Base-by-base conservation (phyloP, 2,329 filamentous ascomycete species). In the Biscogniauxia mediterranea region DNA sequence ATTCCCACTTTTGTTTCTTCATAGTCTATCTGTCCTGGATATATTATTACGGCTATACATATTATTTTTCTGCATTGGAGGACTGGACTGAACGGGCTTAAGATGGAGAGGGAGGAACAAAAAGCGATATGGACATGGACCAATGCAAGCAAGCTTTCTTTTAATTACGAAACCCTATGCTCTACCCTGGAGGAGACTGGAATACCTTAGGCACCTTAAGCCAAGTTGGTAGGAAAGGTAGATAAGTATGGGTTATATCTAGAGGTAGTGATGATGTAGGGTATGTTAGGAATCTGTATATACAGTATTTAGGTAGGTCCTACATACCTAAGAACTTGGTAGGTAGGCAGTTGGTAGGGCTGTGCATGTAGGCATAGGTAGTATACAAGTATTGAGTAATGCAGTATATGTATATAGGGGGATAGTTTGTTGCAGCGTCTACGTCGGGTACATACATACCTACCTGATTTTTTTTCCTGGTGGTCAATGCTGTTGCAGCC, bases 1-100 rank as follows among this genome's bases (percentile, higher is more conserved):
- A 46, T 9, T 46, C 17, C 38, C 38, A 46, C 38, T 46, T n/a
- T 46, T 46, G 38, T 46, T 46, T 46, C 38, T 46, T 46, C 38
- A n/a, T 46, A 46, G 38, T 46, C 15, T 17, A 46, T 46, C 38
- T 46, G 38, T 46, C 38, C 38, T 46, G 3, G 38, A 46, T 46
- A 32, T 58, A 54, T 55, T 38, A 54, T 56, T 58, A 28, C 57
- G 26, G 42, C 11, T 58, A 55, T 52, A 54, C 5, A 6, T 52
- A 58, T 59, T 38, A 52, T 49, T 19, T 52, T 58, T 52, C 50
- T 53, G 21, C 26, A 46, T 11, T 46, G 15, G 38, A 46, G 38
- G 17, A n/a, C 6, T 46, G 38, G 38, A 46, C 38, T 46, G 15
- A 46, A 46, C 11, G 11, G 15, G 1, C 38, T 5, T 5, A 46